Base-by-base conservation (phyloP, 306 rosid species). In the Gleditsia sinensis region DNA sequence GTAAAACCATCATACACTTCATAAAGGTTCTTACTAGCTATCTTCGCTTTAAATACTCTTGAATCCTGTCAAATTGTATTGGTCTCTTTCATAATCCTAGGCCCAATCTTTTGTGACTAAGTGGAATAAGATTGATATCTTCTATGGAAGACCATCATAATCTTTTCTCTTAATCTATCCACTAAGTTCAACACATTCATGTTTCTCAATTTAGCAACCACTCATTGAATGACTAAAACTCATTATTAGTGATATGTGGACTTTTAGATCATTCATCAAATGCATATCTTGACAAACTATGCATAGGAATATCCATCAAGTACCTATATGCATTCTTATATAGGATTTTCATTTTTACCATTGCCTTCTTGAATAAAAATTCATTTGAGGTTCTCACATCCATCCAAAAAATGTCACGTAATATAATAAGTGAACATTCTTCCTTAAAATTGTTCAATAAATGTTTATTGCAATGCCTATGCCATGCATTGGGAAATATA, bases 211-310 rank as follows among this genome's bases (percentile, higher is more conserved):
- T 34, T 14, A 60, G n/a, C 40, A n/a, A n/a, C n/a, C n/a, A n/a
- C n/a, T n/a, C n/a, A n/a, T 60, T 60, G 7, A 60, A 60, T 34
- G 67, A 60, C 67, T 60, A 9, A 37, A 45, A 60, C 14, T 33
- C 25, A 34, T 60, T 34, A 60, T 34, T 60, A 33, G 27, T 60
- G 33, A 62, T 20, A 7, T 62, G 68, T 3, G 49, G 49, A 36
- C 68, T 62, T 37, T 9, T 62, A 19, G 12, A 36, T 9, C 45
- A 36, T 19, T 37, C 49, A 37, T 36, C 30, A 40, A 62, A 36
- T 36, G 68, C 68, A 62, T 37, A 28, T 11, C 19, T 10, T 19
- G 17, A 5, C 50, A 50, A 62, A 36, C 17, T 20, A n/a, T 62
- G n/a, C 68, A 19, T 36, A 36, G 49, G 49, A 8, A 62, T 62